These are phyloP conservation scores for Stellera chamaejasme DNA, from an alignment of 345 rosid genomes.

Conservation along the genomic window DNA sequence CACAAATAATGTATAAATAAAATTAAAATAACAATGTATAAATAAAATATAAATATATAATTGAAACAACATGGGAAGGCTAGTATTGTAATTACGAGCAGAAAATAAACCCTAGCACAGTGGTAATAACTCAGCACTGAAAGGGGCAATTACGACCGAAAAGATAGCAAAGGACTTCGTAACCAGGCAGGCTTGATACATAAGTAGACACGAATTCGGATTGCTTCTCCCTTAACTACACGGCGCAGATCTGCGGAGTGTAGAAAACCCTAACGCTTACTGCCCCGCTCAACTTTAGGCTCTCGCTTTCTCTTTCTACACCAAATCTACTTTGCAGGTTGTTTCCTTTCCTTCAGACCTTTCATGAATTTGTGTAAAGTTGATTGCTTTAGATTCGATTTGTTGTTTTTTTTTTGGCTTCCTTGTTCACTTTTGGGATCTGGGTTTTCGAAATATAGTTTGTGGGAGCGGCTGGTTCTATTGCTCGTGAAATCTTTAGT, in stretches of 20 bases:
- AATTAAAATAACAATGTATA: too few species aligned
- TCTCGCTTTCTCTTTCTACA: slow-evolving; percentile 6
- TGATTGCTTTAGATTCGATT: slow-evolving; percentile 1
- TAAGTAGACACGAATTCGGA: neutral
- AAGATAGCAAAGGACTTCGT: neutral
- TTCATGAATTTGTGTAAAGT: neutral
- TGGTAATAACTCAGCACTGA: neutral
- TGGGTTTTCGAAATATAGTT: slow-evolving; percentile 10
- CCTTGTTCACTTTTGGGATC: slow-evolving; percentile 16
- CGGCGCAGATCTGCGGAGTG: slow-evolving; percentile 97
- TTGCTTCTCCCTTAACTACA: slow-evolving; percentile 36
- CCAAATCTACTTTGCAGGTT: slow-evolving; percentile 6
- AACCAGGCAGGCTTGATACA: neutral
- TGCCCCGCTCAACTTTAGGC: slow-evolving; percentile 7
- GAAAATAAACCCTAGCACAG: too few species aligned
- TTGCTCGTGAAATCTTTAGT: neutral
- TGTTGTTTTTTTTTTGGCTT: slow-evolving; percentile 4
- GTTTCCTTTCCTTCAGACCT: neutral
- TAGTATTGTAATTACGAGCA: too few species aligned
- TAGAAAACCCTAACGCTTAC: slow-evolving; percentile 36
- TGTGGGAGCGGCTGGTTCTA: slow-evolving; percentile 1
- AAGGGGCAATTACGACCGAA: neutral
- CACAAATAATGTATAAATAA: too few species aligned
- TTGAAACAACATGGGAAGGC: too few species aligned
- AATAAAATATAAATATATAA: too few species aligned